Evolutionary conservation across 371 early-diverging fungal species (phyloP).

Genomic region (Rhizopus stolonifer): DNA sequence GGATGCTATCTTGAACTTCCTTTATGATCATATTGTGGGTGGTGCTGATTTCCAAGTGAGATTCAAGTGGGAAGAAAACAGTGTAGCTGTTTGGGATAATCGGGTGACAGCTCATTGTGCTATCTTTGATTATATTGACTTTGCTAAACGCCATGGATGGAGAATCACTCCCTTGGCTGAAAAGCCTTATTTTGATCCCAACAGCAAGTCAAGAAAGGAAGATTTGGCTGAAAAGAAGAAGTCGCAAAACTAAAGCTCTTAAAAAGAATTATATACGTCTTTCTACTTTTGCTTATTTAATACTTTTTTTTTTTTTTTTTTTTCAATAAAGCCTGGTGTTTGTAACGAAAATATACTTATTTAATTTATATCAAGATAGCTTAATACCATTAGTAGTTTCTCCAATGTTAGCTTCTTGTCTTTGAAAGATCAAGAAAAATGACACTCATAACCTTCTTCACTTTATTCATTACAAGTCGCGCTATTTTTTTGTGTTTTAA

Average conservation of each 20-base stretch:
- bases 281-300: neutral
- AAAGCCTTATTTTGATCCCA: conserved; percentile 58
- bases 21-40: conserved; percentile 40
- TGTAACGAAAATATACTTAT: too few species aligned
- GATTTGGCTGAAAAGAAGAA: conserved; percentile 16
- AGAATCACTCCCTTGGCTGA: conserved; percentile 56
- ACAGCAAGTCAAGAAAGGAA: conserved; percentile 32
- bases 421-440: too few species aligned
- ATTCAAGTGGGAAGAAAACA: conserved; percentile 59
- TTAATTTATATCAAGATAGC: too few species aligned
- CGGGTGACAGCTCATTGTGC: conserved; percentile 57
- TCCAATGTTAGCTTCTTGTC: too few species aligned
- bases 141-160: conserved; percentile 45
- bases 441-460: too few species aligned
- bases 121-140: conserved; percentile 50
- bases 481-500: too few species aligned
- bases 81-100: conserved; percentile 75
- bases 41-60: conserved; percentile 66
- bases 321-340: neutral
- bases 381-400: too few species aligned
- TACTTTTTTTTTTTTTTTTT: too few species aligned
- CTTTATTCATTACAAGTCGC: too few species aligned
- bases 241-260: too few species aligned
- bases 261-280: too few species aligned
- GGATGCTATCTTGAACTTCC: conserved; percentile 52